Percentiles rank a stretch among this genome's conserved stretches.
phyloP scores from a whole-genome alignment of 106 monocot genomes.

The Dendrobium officinale region DNA sequence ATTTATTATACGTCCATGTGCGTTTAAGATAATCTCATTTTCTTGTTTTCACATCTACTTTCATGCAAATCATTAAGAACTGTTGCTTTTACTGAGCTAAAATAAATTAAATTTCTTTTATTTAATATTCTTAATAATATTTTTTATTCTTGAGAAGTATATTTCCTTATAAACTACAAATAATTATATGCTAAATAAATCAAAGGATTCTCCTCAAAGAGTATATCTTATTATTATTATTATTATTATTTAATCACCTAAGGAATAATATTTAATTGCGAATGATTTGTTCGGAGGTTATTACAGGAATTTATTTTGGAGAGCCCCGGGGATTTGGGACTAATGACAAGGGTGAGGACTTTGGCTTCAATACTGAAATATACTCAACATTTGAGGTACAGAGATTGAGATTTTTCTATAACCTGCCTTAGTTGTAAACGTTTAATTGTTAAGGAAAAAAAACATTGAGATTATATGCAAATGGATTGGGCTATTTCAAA shows the following conservation, averaged over 20 bases:
- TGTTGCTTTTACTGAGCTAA: not conserved
- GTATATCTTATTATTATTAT: not conserved
- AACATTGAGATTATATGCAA: not conserved
- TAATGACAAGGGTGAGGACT: constrained; percentile 70
- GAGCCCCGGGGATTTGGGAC: constrained; percentile 82
- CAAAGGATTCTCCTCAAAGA: not conserved
- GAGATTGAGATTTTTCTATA: constrained; percentile 4
- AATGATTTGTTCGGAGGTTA: not conserved
- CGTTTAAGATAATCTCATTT: not conserved
- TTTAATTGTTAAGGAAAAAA: not conserved
- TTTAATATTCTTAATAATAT: not conserved
- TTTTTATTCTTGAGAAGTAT: not conserved
- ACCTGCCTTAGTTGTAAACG: not conserved
- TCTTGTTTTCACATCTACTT: not conserved
- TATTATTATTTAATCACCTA: not conserved
- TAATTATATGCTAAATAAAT: not conserved
- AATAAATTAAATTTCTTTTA: not conserved
- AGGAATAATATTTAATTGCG: not conserved
- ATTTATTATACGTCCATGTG: not conserved
- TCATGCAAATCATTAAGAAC: not conserved
- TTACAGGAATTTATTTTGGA: constrained; percentile 91
- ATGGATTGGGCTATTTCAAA: not conserved
- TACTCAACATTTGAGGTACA: constrained; percentile 79
- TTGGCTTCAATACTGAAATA: constrained; percentile 89
- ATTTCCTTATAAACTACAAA: not conserved